Evolutionary conservation across 768 basidiomycete genomes (phyloP).

Genomic region (Mycena epipterygia): DNA sequence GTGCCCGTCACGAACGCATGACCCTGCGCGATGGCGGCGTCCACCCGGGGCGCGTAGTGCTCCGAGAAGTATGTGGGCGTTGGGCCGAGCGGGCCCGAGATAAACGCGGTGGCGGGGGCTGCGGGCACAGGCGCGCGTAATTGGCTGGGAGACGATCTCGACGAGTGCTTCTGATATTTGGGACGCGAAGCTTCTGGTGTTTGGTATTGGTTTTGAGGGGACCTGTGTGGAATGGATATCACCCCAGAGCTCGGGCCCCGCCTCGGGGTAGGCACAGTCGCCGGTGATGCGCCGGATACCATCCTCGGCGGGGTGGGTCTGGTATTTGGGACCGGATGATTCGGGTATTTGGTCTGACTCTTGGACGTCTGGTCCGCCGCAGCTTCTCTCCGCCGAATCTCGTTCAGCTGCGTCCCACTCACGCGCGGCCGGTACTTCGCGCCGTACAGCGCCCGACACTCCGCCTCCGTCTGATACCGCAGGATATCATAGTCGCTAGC

Average conservation of each 20-base stretch:
- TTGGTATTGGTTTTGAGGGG: too few relatives aligned
- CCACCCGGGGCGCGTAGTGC: conserved; percentile 35
- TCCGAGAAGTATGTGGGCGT: conserved; percentile 33
- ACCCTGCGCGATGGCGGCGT: conserved; percentile 34
- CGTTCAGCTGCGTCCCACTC: conserved; percentile 45
- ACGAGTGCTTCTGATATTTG: too few relatives aligned
- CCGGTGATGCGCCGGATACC: too few relatives aligned
- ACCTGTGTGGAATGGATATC: too few relatives aligned
- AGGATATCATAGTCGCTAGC: conserved; percentile 48
- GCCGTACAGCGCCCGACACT: conserved; percentile 40
- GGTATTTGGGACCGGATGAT: background rate
- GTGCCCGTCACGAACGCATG: conserved; percentile 42
- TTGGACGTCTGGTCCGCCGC: background rate
- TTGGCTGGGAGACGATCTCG: too few relatives aligned
- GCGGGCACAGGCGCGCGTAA: background rate
- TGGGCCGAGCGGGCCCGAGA: conserved; percentile 30
- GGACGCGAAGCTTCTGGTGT: too few relatives aligned
- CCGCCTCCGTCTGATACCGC: conserved; percentile 44
- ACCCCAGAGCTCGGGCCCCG: too few relatives aligned
- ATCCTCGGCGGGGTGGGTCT: too few relatives aligned
- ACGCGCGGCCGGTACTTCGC: conserved; percentile 37
- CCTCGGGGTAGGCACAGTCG: too few relatives aligned
- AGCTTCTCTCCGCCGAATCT: conserved; percentile 40
- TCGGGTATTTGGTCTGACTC: background rate
- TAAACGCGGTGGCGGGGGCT: conserved; percentile 20